Conservation (phyloP, 495 filamentous ascomycete species). For the Aspergillus homomorphus region DNA sequence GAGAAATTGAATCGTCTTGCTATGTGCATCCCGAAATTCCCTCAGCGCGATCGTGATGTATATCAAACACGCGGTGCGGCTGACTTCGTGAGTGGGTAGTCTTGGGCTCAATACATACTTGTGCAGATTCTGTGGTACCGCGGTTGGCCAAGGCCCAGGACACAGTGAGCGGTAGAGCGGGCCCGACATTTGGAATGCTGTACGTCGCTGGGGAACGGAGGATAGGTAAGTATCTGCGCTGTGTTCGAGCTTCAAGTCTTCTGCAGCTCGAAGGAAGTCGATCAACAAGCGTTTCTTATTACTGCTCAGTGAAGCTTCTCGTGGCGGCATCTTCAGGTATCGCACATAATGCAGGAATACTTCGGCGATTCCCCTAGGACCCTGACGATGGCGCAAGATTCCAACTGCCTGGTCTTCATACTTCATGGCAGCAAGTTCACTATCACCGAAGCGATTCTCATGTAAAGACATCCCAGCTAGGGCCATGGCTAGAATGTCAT, state of each 20-base stretch:
- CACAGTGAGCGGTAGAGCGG: conserved; percentile 42
- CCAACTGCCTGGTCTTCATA: conserved; percentile 34
- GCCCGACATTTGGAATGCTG: conserved; percentile 40
- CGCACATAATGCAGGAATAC: conserved; percentile 41
- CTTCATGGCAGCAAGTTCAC: conserved; percentile 19
- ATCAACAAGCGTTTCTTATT: conserved; percentile 32
- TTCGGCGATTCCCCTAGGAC: conserved; percentile 24
- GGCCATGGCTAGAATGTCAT: conserved; percentile 34
- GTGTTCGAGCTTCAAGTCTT: conserved; percentile 36
- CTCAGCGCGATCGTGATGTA: conserved; percentile 41
- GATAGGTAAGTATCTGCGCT: conserved; percentile 26
- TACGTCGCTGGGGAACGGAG: conserved; percentile 29
- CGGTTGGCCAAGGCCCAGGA: conserved; percentile 44
- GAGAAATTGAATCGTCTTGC: conserved; percentile 37
- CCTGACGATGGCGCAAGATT: conserved; percentile 31
- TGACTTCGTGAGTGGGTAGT: conserved; percentile 36
- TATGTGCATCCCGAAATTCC: conserved; percentile 34
- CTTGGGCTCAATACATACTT: conserved; percentile 37
- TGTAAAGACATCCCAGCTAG: conserved; percentile 39
- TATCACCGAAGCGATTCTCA: conserved; percentile 43
- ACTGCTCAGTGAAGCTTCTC: conserved; percentile 2
- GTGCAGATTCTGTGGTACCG: conserved; percentile 37
- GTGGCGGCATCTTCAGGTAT: conserved; percentile 32
- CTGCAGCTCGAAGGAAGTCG: conserved; percentile 38
- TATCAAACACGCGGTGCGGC: conserved; percentile 40